Percentiles rank a stretch among this genome's conserved stretches.
These are phyloP conservation scores for Plasmodium chabaudi DNA, from an alignment of 169 alveolate genomes.

Conservation along the genomic window DNA sequence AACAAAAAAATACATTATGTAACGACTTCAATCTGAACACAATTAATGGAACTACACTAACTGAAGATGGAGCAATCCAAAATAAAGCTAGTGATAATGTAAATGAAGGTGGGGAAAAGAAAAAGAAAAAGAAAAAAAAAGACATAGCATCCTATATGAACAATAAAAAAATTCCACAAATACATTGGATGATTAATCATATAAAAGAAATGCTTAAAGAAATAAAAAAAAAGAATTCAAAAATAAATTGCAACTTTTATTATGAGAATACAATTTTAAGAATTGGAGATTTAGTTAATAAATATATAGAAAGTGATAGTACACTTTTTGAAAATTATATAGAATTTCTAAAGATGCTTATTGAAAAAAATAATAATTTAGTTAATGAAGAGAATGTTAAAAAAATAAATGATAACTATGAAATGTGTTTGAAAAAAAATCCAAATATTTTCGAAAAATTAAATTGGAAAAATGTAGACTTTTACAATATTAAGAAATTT, in stretches of 20 bases:
- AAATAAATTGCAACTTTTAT: background rate
- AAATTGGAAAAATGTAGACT: constrained; percentile 35
- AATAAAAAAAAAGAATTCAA: constrained; percentile 30
- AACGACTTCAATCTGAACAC: constrained; percentile 24
- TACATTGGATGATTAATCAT: constrained; percentile 75
- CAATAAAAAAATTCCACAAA: constrained; percentile 65
- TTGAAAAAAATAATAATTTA: constrained; percentile 38
- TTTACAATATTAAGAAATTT: constrained; percentile 37
- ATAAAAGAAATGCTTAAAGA: constrained; percentile 33
- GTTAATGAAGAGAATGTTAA: constrained; percentile 22
- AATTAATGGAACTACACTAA: background rate
- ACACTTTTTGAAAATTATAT: constrained; percentile 62
- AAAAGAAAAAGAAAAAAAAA: constrained; percentile 59
- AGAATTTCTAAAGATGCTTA: constrained; percentile 38
- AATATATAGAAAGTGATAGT: constrained; percentile 58
- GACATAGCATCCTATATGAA: constrained; percentile 64
- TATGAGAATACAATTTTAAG: constrained; percentile 20
- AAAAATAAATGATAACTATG: constrained; percentile 29
- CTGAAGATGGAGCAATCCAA: background rate
- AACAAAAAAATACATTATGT: constrained; percentile 3
- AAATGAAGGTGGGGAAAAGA: constrained; percentile 1
- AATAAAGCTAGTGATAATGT: background rate
- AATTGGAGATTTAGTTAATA: constrained; percentile 20
- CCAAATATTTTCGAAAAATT: constrained; percentile 49
- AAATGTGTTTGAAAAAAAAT: constrained; percentile 25